phyloP scores from a whole-genome alignment of 306 rosid genomes.

The Casuarina cunninghamiana region DNA sequence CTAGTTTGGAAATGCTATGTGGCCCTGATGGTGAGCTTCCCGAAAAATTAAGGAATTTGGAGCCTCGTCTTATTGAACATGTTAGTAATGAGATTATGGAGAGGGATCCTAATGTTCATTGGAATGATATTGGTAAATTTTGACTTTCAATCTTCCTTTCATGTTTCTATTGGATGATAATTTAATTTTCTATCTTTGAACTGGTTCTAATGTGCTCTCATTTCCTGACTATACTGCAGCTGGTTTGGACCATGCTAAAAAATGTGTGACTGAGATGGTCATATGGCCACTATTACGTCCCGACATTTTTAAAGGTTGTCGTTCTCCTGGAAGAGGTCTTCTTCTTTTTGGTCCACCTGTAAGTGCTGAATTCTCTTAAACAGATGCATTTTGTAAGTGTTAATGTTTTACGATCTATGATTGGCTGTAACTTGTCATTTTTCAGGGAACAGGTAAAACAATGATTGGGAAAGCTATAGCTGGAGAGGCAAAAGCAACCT shows the following conservation, averaged over 20 bases:
- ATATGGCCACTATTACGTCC: slow-evolving; percentile 85
- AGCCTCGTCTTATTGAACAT: slow-evolving; percentile 94
- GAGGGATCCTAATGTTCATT: slow-evolving; percentile 87
- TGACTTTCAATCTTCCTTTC: slow-evolving; percentile 24
- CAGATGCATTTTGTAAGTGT: slow-evolving; percentile 10
- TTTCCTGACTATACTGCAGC: slow-evolving; percentile 46
- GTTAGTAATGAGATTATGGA: slow-evolving; percentile 98
- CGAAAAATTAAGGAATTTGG: slow-evolving; percentile 94
- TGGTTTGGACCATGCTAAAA: slow-evolving; percentile 87
- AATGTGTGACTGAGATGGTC: slow-evolving; percentile 90
- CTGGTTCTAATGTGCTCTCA: slow-evolving; percentile 25
- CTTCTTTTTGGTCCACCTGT: slow-evolving; percentile 99
- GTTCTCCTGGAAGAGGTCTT: slow-evolving; percentile 94
- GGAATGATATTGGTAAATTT: slow-evolving; percentile 75
- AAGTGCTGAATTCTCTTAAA: slow-evolving; percentile 42
- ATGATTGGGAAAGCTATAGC: slow-evolving; percentile 99
- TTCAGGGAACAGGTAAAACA: slow-evolving; percentile 97
- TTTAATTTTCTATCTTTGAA: slow-evolving; percentile 16
- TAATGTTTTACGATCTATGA: slow-evolving; percentile 27
- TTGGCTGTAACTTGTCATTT: slow-evolving; percentile 12
- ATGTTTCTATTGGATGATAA: slow-evolving; percentile 13
- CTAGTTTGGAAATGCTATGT: slow-evolving; percentile 80
- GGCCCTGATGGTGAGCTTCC: slow-evolving; percentile 99
- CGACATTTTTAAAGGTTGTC: slow-evolving; percentile 88
- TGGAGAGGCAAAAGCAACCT: slow-evolving; percentile 98